Base-by-base conservation (phyloP, 768 basidiomycete species). In the Russula emetica region DNA sequence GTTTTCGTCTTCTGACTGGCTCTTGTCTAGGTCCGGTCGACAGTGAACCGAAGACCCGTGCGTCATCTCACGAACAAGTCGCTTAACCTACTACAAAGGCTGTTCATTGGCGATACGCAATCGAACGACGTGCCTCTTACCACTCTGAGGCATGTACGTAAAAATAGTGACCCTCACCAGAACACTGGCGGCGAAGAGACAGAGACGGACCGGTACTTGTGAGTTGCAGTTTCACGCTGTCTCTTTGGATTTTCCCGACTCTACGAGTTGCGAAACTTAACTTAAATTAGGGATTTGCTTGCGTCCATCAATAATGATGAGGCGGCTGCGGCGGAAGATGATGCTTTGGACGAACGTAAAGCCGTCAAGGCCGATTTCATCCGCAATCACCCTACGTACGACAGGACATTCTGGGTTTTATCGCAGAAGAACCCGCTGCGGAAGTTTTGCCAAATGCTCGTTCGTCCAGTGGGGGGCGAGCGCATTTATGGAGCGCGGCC, bases 331-430 rank as follows among this genome's bases (percentile, higher is more conserved):
- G 73, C 77, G 10, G 83, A 86, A 66, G 83, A 86, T 50, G 89
- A 95, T 69, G 81, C 81, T 22, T 66, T 82, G 42, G 80, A 85
- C 61, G 91, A 95, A 74, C 82, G 82, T 22, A 82, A 85, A 8
- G 90, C 89, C 9, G 83, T 84, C 69, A 89, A 86, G 71, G 87
- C 88, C 0, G 91, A 95, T 67, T 94, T 96, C 73, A 96, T 97
- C 67, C 84, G 82, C 2, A 83, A 87, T 60, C 89, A 97, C 75
- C 94, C 96, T 0, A 82, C 86, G 2, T 98, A 90, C 71, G 95
- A 98, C 74, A 90, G 85, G 70, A 84, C 90, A 0, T 88, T 98
- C 65, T 97, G 92, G 90, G 64, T 96, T 22, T 88, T 98, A 72
- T 83, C 88, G 2, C 93, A 96, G 75, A 82, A 84, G 67, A 92